phyloP scores from a whole-genome alignment of 2,329 filamentous ascomycete species.

The Fusarium heterosporum region DNA sequence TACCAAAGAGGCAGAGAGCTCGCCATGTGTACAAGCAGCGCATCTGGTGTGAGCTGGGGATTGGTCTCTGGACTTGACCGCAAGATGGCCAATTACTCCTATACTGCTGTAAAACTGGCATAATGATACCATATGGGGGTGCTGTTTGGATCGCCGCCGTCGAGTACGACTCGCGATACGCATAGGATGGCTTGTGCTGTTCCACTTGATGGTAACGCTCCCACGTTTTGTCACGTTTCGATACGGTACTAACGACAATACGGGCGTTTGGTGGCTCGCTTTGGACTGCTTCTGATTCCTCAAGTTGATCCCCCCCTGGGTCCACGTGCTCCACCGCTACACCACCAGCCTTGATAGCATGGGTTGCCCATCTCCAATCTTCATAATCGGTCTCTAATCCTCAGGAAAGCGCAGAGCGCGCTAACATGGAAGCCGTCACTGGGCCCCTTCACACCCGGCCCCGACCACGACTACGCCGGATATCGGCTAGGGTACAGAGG shows the following conservation, averaged over 20 bases:
- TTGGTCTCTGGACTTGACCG: conserved; percentile 29
- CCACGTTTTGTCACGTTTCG: conserved; percentile 31
- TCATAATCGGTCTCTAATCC: neutral
- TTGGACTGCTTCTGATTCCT: conserved; percentile 1
- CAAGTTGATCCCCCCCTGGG: conserved; percentile 27
- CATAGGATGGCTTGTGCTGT: conserved; percentile 15
- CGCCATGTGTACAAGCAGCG: conserved; percentile 23
- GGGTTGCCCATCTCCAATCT: neutral
- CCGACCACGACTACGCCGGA: conserved; percentile 37
- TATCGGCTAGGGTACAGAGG: conserved; percentile 41
- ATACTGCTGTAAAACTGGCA: conserved; percentile 6
- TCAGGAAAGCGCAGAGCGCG: conserved; percentile 19
- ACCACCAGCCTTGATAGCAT: conserved; percentile 3
- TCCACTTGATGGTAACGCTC: conserved; percentile 31
- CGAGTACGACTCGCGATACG: conserved; percentile 21
- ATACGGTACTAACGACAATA: conserved; percentile 24
- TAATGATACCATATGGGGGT: conserved; percentile 32
- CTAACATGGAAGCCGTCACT: conserved; percentile 25
- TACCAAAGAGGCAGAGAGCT: conserved; percentile 4
- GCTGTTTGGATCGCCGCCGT: conserved; percentile 28
- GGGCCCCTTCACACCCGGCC: conserved; percentile 10
- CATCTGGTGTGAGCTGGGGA: conserved; percentile 19
- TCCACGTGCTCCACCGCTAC: conserved; percentile 36
- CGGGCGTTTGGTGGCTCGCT: conserved; percentile 29
- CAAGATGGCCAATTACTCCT: conserved; percentile 19